Conservation (phyloP, 208 protist genomes). For the Entamoeba dispar region DNA sequence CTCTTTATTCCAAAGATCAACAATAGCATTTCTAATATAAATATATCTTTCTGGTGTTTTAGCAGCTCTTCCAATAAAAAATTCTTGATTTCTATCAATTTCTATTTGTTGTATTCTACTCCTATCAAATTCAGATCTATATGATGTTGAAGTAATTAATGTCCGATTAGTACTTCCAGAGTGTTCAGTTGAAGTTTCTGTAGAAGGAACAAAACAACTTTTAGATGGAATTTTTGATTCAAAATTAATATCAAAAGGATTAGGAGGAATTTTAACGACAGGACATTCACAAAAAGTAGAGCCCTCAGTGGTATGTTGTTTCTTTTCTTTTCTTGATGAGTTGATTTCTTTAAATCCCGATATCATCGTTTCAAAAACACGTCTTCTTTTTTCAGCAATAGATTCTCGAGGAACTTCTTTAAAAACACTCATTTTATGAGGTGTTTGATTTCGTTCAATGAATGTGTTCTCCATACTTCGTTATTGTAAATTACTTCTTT, state of each 20-base stretch:
- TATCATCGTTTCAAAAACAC: background rate
- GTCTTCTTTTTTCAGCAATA: background rate
- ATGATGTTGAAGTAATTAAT: background rate
- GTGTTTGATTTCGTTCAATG: no score
- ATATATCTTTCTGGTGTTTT: background rate
- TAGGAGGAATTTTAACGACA: background rate
- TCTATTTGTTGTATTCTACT: background rate
- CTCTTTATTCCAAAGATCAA: background rate
- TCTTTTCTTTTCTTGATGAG: background rate
- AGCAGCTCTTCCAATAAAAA: background rate
- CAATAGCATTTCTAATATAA: background rate
- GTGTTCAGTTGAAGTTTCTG: background rate
- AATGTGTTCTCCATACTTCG: no score
- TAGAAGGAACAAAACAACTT: background rate
- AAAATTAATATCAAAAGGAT: background rate
- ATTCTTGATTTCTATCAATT: background rate
- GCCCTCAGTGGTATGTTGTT: background rate
- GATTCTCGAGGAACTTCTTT: background rate
- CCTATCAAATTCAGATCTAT: background rate
- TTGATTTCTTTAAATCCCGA: background rate
- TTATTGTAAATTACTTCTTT: no score
- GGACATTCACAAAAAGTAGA: background rate
- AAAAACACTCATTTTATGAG: background rate
- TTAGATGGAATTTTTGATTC: background rate
- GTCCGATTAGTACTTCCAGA: background rate